These are phyloP conservation scores for Helotiales sp. DNA, from an alignment of 2,329 filamentous ascomycete genomes.

Conservation along the genomic window DNA sequence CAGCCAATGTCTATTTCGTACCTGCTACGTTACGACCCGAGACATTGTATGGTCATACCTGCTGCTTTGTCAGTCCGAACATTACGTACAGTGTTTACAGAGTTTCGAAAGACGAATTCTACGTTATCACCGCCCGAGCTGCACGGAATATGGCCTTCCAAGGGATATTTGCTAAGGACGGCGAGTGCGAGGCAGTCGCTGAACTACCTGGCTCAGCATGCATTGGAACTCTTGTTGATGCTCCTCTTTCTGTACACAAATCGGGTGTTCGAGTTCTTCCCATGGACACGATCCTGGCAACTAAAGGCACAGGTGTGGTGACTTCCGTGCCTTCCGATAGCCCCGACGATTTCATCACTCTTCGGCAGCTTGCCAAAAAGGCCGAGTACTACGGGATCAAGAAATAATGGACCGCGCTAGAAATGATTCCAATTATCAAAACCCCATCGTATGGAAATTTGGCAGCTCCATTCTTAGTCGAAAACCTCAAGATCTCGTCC, in stretches of 20 bases:
- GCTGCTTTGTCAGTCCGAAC: constrained; percentile 90
- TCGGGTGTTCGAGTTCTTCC: constrained; percentile 87
- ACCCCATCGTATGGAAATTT: constrained; percentile 87
- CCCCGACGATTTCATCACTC: constrained; percentile 90
- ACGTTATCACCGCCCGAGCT: constrained; percentile 76
- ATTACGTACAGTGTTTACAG: constrained; percentile 89
- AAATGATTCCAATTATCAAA: constrained; percentile 85
- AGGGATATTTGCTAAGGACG: constrained; percentile 76
- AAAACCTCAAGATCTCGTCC: constrained; percentile 94
- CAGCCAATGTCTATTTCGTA: constrained; percentile 82
- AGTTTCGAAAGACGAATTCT: constrained; percentile 75
- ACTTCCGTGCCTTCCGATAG: constrained; percentile 95
- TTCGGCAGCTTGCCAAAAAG: constrained; percentile 89
- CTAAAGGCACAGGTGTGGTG: constrained; percentile 95
- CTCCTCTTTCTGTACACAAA: constrained; percentile 83
- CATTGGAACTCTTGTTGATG: constrained; percentile 85
- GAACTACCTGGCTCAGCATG: constrained; percentile 77
- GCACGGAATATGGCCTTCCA: constrained; percentile 98
- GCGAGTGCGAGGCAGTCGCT: constrained; percentile 70
- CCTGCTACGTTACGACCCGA: constrained; percentile 91
- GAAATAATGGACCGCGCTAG: constrained; percentile 92
- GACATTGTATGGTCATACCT: constrained; percentile 98
- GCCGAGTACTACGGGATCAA: constrained; percentile 94
- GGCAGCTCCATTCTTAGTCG: constrained; percentile 78
- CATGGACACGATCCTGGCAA: constrained; percentile 90